Evolutionary conservation across 345 rosid species (phyloP).

Genomic region (Iberis pinnata): DNA sequence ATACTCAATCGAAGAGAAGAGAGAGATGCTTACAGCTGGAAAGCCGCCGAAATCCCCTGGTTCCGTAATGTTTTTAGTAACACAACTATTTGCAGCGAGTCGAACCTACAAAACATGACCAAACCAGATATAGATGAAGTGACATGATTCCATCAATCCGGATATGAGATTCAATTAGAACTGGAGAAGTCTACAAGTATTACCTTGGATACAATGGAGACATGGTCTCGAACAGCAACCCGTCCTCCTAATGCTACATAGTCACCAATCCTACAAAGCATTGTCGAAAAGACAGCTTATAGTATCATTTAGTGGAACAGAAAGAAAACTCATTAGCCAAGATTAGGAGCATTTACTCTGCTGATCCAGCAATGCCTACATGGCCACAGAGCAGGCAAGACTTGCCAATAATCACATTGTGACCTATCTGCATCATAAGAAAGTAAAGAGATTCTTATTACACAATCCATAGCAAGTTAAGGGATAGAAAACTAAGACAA

Average conservation of each 20-base stretch:
- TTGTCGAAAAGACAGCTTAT: background rate
- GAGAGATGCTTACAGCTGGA: conserved; percentile 59
- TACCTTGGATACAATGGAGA: conserved; percentile 64
- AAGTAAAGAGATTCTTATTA: background rate
- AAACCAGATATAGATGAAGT: background rate
- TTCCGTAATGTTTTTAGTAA: conserved; percentile 61
- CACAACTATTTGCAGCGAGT: conserved; percentile 71
- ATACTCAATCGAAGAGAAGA: no score
- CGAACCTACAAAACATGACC: conserved; percentile 49
- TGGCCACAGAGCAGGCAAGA: conserved; percentile 87
- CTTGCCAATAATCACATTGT: conserved; percentile 69
- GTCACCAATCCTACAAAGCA: conserved; percentile 59
- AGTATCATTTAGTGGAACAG: background rate
- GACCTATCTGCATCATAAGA: conserved; percentile 57
- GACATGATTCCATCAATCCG: background rate
- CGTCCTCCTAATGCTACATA: conserved; percentile 67
- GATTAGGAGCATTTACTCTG: conserved; percentile 37
- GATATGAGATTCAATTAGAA: background rate
- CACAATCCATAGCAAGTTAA: conserved; percentile 8
- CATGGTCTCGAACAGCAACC: conserved; percentile 74
- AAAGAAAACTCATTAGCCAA: background rate
- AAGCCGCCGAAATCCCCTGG: conserved; percentile 89
- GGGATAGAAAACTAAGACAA: conserved; percentile 7
- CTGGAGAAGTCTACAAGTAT: background rate
- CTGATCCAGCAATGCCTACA: conserved; percentile 88